Base-by-base conservation (phyloP, 148 eudicot genomes). In the Hydrangea macrophylla region DNA sequence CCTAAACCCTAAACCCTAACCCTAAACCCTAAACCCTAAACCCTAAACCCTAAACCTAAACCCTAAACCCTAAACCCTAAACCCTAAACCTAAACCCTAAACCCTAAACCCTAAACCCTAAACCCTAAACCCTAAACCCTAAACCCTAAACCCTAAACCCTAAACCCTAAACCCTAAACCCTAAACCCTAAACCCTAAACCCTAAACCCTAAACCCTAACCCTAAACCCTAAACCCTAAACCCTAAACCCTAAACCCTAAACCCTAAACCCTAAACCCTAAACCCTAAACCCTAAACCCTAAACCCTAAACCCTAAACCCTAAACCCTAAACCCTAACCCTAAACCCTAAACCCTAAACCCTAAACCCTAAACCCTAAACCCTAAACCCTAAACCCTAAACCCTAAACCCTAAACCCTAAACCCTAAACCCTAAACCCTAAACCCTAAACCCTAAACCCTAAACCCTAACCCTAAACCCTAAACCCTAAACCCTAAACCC, bases 241-340 rank as follows among this genome's bases (percentile, higher is more conserved):
- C 62, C 62, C 62, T 15, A 59, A 59, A 59, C 40, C 62, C 62
- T 33, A 59, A 59, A 59, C 62, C 62, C 39, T 13, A 31, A 59
- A 59, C 62, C 62, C 62, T 30, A 59, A 59, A 59, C 39, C 39
- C 62, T 30, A 59, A 59, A 59, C 39, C 62, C 62, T 59, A 30
- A 59, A 59, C 62, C 62, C 27, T 0, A 59, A 59, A 2, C 62
- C 62, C 39, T 30, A 58, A 58, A 30, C 39, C 62, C 39, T 59
- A 59, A 59, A 59, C 39, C 62, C 62, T 56, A 56, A 56, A 56
- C 62, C 62, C 27, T 6, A 59, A 59, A 30, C 62, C 62, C 39
- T 32, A 32, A 60, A 60, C 64, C 64, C 64, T 60, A 60, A 58
- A 58, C 62, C 62, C 62, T 58, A 58, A 60, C 32, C 64, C 64